These are phyloP conservation scores for Tuber aestivum DNA, from an alignment of 495 filamentous ascomycete genomes.

Conservation along the genomic window DNA sequence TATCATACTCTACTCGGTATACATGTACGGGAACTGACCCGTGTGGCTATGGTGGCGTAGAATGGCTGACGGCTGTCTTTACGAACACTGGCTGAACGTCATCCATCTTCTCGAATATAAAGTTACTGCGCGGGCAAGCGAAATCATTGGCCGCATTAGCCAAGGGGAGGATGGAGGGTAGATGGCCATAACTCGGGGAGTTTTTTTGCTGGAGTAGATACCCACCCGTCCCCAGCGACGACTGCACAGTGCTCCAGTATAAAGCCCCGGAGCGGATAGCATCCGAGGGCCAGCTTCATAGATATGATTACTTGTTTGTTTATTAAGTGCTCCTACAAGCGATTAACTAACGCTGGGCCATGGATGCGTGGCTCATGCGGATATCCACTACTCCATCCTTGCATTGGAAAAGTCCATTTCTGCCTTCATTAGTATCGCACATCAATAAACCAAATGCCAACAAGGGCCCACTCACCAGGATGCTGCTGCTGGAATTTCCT, in stretches of 20 bases:
- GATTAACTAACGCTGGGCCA: not conserved
- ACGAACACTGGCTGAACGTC: not conserved
- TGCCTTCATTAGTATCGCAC: constrained; percentile 18
- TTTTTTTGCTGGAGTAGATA: not conserved
- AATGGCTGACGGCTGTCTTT: not conserved
- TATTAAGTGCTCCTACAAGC: not conserved
- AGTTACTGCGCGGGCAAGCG: not conserved
- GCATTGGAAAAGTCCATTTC: constrained; percentile 84
- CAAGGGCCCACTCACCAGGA: constrained; percentile 44
- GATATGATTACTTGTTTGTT: not conserved
- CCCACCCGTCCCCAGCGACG: not conserved
- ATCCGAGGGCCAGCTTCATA: not conserved
- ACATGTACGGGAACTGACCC: not conserved
- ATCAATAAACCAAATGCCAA: constrained; percentile 1
- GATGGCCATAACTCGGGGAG: not conserved
- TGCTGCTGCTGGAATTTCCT: constrained; percentile 83
- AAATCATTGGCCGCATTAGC: not conserved
- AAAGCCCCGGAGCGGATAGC: not conserved
- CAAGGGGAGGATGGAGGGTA: not conserved
- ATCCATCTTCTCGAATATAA: not conserved
- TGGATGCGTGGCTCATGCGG: not conserved
- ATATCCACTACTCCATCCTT: constrained; percentile 55
- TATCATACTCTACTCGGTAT: too few species aligned
- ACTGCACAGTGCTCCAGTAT: not conserved
- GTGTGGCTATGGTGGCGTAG: not conserved